Base-by-base conservation (phyloP, 495 filamentous ascomycete species). In the Penicillium chermesinum region DNA sequence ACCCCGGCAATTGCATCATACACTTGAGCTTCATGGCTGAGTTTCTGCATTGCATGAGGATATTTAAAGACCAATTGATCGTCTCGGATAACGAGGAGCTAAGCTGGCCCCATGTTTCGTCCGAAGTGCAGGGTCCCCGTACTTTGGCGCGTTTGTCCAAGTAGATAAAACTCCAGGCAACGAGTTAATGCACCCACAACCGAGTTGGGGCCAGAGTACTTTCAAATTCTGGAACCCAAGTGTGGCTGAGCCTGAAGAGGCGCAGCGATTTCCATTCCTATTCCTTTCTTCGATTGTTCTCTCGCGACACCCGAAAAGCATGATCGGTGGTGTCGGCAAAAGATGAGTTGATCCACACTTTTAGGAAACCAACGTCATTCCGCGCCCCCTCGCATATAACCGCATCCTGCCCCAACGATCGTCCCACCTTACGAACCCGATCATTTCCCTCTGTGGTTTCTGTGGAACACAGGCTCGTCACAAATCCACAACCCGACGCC, bases 401-500 rank as follows among this genome's bases (percentile, higher is more conserved):
- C 13, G 13, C 35, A 14, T 37, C 35, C 15, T 37, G 6, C 35
- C 35, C 35, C 30, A 7, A 33, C 30, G 13, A 14, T 17, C 35
- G 13, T 37, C 35, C 35, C 15, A 14, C 15, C 13, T n/a, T n/a
- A n/a, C 35, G 6, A 5, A 14, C 13, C 15, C 35, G 35, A 4
- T 13, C 6, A 37, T 30, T 30, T 13, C 35, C 4, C 35, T n/a
- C 43, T 14, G 22, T 17, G 14, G 5, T 15, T 42, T 13, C 21
- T n/a, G 19, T 40, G 14, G 36, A 15, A 14, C 17, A n/a, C n/a
- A n/a, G n/a, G n/a, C n/a, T n/a, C n/a, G n/a, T n/a, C n/a, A 42
- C 25, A 10, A 45, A 27, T 44, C 52, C 9, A n/a, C n/a, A 34
- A 35, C 41, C 54, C 25, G 48, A 14, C 15, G n/a, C n/a, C n/a